phyloP scores from a whole-genome alignment of 2,329 filamentous ascomycete species.

The Fusarium virguliforme region DNA sequence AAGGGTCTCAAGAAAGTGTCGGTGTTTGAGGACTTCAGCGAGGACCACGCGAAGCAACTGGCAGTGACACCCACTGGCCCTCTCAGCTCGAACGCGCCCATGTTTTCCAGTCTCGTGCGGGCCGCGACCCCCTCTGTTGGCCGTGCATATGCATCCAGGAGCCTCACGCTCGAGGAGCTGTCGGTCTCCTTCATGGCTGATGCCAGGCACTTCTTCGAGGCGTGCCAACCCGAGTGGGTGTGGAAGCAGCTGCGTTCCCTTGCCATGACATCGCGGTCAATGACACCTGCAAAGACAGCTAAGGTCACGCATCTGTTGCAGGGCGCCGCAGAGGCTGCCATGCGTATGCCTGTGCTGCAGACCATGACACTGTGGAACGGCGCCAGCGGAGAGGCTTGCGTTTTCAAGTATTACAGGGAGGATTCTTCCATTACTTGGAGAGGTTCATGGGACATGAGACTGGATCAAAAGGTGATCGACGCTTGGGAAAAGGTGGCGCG shows the following conservation, averaged over 20 bases:
- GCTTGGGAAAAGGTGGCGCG: neutral
- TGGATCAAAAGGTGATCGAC: neutral
- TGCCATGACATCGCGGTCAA: neutral
- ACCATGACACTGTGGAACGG: neutral
- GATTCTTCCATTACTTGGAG: neutral
- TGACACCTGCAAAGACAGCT: neutral
- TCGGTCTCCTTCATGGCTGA: slow-evolving; percentile 1
- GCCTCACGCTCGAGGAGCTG: neutral
- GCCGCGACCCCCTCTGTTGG: neutral
- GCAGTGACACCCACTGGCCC: neutral
- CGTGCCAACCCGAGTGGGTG: neutral
- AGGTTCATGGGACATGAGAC: neutral
- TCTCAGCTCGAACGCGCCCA: neutral
- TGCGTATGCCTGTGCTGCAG: neutral
- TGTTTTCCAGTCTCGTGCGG: neutral
- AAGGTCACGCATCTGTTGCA: neutral
- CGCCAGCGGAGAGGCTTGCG: neutral
- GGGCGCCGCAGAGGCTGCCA: neutral
- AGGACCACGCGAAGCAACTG: neutral
- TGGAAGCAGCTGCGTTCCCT: neutral
- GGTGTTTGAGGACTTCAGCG: neutral
- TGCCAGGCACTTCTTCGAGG: slow-evolving; percentile 3
- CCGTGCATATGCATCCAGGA: neutral
- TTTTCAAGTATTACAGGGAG: neutral
- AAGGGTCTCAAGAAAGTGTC: neutral